Evolutionary conservation across 163 green algal genomes (phyloP).

Genomic region (Chloromonas sp.): DNA sequence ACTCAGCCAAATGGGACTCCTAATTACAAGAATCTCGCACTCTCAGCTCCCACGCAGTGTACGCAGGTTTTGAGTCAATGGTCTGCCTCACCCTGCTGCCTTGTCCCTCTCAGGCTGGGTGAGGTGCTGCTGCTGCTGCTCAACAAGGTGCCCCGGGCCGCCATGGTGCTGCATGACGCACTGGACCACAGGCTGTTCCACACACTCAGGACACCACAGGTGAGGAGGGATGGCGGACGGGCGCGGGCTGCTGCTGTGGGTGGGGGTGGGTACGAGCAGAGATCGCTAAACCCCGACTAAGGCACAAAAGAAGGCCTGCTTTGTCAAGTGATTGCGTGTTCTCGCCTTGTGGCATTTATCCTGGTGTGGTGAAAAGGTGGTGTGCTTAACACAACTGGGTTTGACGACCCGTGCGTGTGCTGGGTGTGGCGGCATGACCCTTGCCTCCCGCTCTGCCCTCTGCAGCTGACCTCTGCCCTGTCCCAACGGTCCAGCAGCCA

Average conservation of each 20-base stretch:
- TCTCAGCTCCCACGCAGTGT: too few relatives aligned
- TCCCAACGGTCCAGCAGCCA: neutral
- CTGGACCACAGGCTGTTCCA: neutral
- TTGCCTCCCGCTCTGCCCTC: neutral
- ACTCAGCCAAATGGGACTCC: too few relatives aligned
- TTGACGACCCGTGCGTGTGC: neutral
- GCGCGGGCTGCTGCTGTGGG: neutral
- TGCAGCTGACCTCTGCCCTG: neutral
- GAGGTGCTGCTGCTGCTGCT: neutral
- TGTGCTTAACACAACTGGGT: too few relatives aligned
- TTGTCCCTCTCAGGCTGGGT: neutral
- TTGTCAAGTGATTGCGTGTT: neutral
- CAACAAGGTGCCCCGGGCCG: neutral
- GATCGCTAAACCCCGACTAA: too few relatives aligned
- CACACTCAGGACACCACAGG: neutral
- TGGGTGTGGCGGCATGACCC: neutral
- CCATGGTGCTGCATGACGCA: neutral
- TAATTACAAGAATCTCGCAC: too few relatives aligned
- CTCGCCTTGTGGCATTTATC: neutral
- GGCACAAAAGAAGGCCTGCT: too few relatives aligned
- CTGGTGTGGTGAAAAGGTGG: too few relatives aligned
- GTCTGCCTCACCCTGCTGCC: too few relatives aligned
- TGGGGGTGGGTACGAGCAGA: neutral
- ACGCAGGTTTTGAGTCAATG: too few relatives aligned
- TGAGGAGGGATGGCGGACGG: neutral